These are phyloP conservation scores for Colletotrichum sp. DNA, from an alignment of 2,329 filamentous ascomycete genomes.

Conservation along the genomic window DNA sequence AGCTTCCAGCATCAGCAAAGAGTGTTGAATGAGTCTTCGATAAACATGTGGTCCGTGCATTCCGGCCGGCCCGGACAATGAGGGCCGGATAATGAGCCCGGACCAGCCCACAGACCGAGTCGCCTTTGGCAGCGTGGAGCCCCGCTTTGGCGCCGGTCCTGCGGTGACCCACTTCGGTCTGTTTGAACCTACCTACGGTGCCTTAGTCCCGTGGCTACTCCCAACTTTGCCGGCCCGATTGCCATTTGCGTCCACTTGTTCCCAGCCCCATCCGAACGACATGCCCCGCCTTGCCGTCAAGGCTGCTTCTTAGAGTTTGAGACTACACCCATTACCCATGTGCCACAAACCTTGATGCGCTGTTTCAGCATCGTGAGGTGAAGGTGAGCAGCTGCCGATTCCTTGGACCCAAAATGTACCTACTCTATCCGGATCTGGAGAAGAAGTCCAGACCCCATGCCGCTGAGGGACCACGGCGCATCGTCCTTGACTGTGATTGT, in stretches of 20 bases:
- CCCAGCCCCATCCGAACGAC: background rate
- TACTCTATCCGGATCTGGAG: background rate
- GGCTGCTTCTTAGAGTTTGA: slow-evolving; percentile 5
- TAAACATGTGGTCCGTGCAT: slow-evolving; percentile 21
- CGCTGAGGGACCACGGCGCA: background rate
- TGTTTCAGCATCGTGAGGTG: background rate
- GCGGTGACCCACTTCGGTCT: slow-evolving; percentile 10
- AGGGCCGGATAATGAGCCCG: background rate
- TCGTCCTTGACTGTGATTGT: background rate
- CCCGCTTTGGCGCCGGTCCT: background rate
- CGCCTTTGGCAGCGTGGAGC: background rate
- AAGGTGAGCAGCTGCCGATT: background rate
- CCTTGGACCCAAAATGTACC: background rate
- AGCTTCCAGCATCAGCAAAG: background rate
- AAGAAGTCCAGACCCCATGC: background rate
- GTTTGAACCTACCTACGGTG: background rate
- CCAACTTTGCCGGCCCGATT: background rate
- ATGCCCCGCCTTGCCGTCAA: background rate
- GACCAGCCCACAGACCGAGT: background rate
- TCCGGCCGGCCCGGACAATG: slow-evolving; percentile 1
- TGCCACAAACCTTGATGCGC: slow-evolving; percentile 2
- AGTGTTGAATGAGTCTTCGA: background rate
- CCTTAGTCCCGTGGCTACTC: background rate
- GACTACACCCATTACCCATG: background rate
- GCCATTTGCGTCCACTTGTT: background rate